Evolutionary conservation across 352 stramenopile species (phyloP), one percentile per base, ranked within the genome.

Genomic region (Phytophthora uliginosa): DNA sequence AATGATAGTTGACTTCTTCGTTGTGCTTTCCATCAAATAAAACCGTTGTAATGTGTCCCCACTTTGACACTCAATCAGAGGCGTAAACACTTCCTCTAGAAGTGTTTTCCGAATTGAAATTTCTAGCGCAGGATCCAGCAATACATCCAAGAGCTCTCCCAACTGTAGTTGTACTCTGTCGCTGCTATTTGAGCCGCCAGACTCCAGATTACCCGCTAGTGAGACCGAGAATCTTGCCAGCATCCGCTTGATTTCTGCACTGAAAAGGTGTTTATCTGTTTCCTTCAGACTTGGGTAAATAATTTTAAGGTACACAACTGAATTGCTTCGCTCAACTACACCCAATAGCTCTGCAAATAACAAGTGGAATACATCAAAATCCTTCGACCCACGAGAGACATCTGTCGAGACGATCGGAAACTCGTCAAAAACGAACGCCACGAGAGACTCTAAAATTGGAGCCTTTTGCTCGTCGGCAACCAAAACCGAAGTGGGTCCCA

Each of bases 331-430:
- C 65, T 92, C 81, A 13, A 95, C 75, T n/a, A 93, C 64, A 51
- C 48, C 53, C 36, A 95, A 62, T 17, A 94, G 51, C 26, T 86
- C 79, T 2, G 50, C 53, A 45, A 95, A 87, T 2, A 96, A 66
- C 47, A 88, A 67, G 2, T 62, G 63, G 48, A 89, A 95, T 0
- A 89, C 66, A 61, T 92, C 86, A 67, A 84, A 93, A 28, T 94
- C 88, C 20, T 89, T 87, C 6, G 88, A 87, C 1, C 81, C 84
- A 38, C 59, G 62, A 6, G 76, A 74, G 5, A 95, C 86, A 72
- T 96, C 89, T 24, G 70, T 77, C n/a, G 89, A 96, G 28, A 79
- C 65, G 40, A 95, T 90, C 5, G 88, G 89, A 61, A 96, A 95
- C 38, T 94, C 86, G 26, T 92, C 81, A 10, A 91, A 79, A 48